phyloP scores from a whole-genome alignment of 345 rosid genomes.

The Eucalyptus coolabah region DNA sequence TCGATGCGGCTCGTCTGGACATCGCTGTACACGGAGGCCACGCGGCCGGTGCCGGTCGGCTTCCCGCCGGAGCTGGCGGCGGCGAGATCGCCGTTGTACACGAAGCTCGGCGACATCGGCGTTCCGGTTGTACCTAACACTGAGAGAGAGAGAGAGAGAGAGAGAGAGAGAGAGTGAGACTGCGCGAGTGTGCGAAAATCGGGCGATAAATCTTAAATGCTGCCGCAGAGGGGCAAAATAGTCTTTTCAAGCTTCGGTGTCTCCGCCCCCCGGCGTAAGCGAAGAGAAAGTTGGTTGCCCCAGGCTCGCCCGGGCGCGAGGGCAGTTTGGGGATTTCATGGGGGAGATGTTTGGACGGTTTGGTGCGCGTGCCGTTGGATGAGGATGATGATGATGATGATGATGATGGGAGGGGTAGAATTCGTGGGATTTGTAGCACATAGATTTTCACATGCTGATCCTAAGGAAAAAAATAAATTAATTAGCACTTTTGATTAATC shows the following conservation, averaged over 20 bases:
- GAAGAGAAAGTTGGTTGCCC: neutral
- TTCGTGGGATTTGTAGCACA: neutral
- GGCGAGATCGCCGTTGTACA: slow-evolving; percentile 19
- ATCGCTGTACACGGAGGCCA: slow-evolving; percentile 70
- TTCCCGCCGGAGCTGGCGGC: neutral
- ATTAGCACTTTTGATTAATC: neutral
- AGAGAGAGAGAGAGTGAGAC: neutral
- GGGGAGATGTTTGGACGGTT: neutral
- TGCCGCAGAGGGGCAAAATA: neutral
- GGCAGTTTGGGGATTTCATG: neutral
- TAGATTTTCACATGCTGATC: neutral
- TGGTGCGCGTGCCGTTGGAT: neutral
- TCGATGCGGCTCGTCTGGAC: slow-evolving; percentile 76
- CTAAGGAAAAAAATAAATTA: neutral
- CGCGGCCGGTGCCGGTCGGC: slow-evolving; percentile 29
- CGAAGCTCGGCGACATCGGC: slow-evolving; percentile 55
- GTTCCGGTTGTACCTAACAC: neutral
- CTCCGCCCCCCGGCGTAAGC: slow-evolving; percentile 5
- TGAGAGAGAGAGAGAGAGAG: neutral
- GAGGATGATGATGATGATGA: neutral
- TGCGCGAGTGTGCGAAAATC: neutral
- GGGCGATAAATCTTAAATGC: neutral
- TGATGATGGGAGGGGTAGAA: accelerated
- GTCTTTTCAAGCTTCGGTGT: neutral
- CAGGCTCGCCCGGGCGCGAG: neutral